A percentile compares a stretch with the other conserved stretches of the same genome.
These are phyloP conservation scores for Oidiodendron maius DNA, from an alignment of 495 filamentous ascomycete species.

Conservation along the genomic window DNA sequence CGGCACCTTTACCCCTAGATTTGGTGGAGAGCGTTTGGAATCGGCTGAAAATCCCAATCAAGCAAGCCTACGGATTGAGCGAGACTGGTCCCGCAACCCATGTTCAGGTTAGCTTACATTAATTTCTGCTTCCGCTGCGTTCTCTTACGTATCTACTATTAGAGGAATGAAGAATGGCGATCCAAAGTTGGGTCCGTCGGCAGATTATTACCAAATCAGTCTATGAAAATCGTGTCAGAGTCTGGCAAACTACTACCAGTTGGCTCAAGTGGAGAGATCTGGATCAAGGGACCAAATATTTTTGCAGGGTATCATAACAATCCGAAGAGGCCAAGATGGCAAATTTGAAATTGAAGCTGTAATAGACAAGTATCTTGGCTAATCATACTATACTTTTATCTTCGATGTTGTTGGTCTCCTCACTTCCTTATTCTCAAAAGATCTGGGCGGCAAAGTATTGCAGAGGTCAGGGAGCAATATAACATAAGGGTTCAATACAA, in stretches of 20 bases:
- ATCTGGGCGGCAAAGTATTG: too few species aligned
- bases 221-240: slow-evolving; percentile 70
- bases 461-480: too few species aligned
- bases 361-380: too few species aligned
- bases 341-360: too few species aligned
- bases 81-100: slow-evolving; percentile 48
- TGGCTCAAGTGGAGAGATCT: slow-evolving; percentile 59
- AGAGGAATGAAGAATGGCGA: too few species aligned
- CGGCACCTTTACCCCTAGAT: slow-evolving; percentile 80
- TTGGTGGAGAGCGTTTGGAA: slow-evolving; percentile 71
- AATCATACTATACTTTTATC: too few species aligned
- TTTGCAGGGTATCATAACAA: slow-evolving; percentile 67
- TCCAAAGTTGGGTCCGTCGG: too few species aligned
- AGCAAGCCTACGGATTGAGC: slow-evolving; percentile 52
- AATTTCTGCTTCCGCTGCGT: slow-evolving; percentile 56
- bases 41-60: slow-evolving; percentile 61
- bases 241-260: slow-evolving; percentile 25
- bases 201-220: slow-evolving; percentile 70
- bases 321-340: too few species aligned
- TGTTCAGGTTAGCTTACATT: slow-evolving; percentile 59
- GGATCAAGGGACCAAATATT: slow-evolving; percentile 60
- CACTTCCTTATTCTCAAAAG: too few species aligned
- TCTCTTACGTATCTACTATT: too few species aligned
- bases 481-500: too few species aligned
- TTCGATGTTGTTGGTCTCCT: too few species aligned